Conservation (phyloP, 139 green algal genomes). For the Diplosphaera chodatii region DNA sequence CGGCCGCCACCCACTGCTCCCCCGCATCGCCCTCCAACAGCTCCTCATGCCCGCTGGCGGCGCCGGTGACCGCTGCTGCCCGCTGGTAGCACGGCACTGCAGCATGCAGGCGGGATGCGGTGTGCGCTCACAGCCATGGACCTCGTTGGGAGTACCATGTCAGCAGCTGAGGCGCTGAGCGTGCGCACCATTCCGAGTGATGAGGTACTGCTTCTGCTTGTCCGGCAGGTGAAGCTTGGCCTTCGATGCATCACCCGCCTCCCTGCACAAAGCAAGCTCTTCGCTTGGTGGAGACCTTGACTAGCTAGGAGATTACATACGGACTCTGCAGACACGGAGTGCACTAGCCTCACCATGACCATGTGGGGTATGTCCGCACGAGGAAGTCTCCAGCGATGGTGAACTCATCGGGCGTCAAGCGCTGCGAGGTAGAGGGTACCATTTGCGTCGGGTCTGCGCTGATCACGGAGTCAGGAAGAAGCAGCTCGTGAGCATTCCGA, state of each 20-base stretch:
- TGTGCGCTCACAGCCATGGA: no score
- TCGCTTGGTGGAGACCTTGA: no score
- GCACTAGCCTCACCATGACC: constrained; percentile 79
- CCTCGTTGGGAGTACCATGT: no score
- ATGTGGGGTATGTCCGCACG: constrained; percentile 75
- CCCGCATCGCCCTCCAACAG: constrained; percentile 23
- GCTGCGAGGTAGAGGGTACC: no score
- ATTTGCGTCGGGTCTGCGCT: no score
- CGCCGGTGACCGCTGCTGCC: constrained; percentile 39
- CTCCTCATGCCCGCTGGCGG: constrained; percentile 15
- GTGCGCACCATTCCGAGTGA: constrained; percentile 75
- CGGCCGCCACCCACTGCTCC: constrained; percentile 2
- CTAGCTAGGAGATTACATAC: no score
- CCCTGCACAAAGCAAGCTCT: no score
- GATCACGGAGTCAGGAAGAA: no score
- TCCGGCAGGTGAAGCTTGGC: constrained; percentile 53
- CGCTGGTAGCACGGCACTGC: constrained; percentile 79
- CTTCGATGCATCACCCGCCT: constrained; percentile 63
- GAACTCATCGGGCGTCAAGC: constrained; percentile 87
- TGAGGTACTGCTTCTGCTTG: constrained; percentile 78
- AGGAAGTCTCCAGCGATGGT: constrained; percentile 75
- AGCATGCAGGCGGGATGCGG: no score
- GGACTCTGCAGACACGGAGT: no score
- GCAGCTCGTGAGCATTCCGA: not conserved
- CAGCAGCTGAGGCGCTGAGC: no score